A percentile compares a stretch with the other conserved stretches of the same genome.
Evolutionary conservation across 2,329 filamentous ascomycete genomes (phyloP).

Genomic region (Lomentospora prolificans): DNA sequence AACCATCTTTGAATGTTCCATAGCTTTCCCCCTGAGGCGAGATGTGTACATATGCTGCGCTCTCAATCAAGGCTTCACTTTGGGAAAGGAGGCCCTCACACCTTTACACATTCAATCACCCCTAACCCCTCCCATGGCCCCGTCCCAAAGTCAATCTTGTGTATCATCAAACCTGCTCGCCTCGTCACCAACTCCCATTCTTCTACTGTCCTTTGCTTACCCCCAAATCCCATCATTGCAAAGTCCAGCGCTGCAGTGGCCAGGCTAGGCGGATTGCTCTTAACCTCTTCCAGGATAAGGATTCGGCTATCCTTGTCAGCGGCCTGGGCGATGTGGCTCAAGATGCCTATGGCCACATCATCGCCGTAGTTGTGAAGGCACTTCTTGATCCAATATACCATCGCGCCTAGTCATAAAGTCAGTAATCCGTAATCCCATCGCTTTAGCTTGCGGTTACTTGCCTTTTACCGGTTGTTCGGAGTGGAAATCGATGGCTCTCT

Average conservation of each 20-base stretch:
- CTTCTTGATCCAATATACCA: neutral
- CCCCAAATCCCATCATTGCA: neutral
- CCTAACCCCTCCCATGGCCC: neutral
- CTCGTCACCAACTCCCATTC: neutral
- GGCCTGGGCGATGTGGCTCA: neutral
- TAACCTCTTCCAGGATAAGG: neutral
- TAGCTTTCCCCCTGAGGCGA: too few species aligned
- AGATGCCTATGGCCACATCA: neutral
- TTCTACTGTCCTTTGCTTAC: neutral
- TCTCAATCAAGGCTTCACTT: too few species aligned
- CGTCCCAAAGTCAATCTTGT: too few species aligned
- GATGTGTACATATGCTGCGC: too few species aligned
- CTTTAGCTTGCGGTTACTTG: too few species aligned
- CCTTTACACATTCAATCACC: neutral
- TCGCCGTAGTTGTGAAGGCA: neutral
- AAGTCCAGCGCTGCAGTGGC: neutral
- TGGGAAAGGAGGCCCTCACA: neutral
- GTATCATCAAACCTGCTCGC: neutral
- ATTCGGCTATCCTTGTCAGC: neutral
- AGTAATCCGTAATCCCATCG: neutral
- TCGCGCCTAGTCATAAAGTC: neutral
- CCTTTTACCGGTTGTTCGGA: neutral
- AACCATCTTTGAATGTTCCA: too few species aligned
- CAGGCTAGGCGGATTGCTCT: neutral
- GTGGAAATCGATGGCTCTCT: neutral